These are phyloP conservation scores for Pichia sp. DNA, from an alignment of 1,139 yeast species.

Conservation along the genomic window DNA sequence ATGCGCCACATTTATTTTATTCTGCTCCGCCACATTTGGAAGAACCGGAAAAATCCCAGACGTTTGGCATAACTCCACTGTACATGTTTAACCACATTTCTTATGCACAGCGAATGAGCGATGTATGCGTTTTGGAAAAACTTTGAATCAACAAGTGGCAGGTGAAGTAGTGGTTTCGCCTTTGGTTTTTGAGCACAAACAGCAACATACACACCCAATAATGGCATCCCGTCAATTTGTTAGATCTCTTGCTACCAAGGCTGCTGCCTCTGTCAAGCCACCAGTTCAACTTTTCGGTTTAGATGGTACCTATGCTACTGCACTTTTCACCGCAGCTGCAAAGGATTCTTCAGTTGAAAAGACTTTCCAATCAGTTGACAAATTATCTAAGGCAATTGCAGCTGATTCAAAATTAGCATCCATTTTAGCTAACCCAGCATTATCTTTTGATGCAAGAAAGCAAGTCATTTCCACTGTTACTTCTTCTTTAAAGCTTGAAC, in stretches of 20 bases:
- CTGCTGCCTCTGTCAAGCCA: slow-evolving; percentile 55
- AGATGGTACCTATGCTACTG: slow-evolving; percentile 96
- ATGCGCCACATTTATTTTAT: too few relatives aligned
- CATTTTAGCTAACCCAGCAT: slow-evolving; percentile 75
- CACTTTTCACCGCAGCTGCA: slow-evolving; percentile 87
- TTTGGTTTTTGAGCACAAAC: background rate
- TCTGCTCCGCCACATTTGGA: too few relatives aligned
- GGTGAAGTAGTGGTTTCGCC: background rate
- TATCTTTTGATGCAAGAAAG: slow-evolving; percentile 67
- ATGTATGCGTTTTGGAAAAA: too few relatives aligned
- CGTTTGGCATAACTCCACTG: too few relatives aligned
- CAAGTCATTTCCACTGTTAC: slow-evolving; percentile 57
- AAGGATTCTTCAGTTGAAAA: slow-evolving; percentile 71
- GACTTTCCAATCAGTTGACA: slow-evolving; percentile 59
- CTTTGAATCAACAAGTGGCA: too few relatives aligned
- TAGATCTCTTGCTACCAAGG: slow-evolving; percentile 46
- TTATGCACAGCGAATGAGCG: slow-evolving; percentile 20
- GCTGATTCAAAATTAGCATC: slow-evolving; percentile 56
- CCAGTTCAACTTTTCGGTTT: slow-evolving; percentile 93
- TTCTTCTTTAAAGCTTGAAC: slow-evolving; percentile 54
- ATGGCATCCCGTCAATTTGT: slow-evolving; percentile 62
- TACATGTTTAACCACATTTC: too few relatives aligned
- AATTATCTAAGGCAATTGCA: slow-evolving; percentile 47
- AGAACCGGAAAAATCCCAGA: too few relatives aligned
- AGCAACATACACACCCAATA: background rate